Conservation (phyloP, 2,329 filamentous ascomycete genomes). For the Graphiopsis chlorocephala region DNA sequence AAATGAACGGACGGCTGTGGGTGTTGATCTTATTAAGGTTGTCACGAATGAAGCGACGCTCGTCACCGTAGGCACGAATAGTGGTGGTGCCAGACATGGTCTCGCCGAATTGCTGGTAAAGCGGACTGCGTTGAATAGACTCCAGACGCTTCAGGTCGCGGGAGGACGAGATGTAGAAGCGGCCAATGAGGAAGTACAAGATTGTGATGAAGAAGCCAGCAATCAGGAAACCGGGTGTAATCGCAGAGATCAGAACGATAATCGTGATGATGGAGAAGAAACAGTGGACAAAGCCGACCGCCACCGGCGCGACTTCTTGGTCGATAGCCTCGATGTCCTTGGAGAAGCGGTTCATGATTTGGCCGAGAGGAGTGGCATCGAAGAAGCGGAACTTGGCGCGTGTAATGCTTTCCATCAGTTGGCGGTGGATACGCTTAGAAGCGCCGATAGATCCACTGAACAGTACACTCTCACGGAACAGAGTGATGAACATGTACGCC, state of each 20-base stretch:
- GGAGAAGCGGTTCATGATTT: slow-evolving; percentile 97
- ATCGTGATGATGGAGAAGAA: slow-evolving; percentile 75
- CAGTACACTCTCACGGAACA: slow-evolving; percentile 79
- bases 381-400: slow-evolving; percentile 97
- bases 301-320: slow-evolving; percentile 90
- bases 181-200: slow-evolving; percentile 78
- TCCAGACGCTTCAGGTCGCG: slow-evolving; percentile 93
- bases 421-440: slow-evolving; percentile 77
- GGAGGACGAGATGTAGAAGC: slow-evolving; percentile 89
- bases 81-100: slow-evolving; percentile 93
- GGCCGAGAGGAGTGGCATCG: slow-evolving; percentile 89
- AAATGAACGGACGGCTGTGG: slow-evolving; percentile 91
- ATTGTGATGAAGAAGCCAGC: slow-evolving; percentile 80
- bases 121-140: slow-evolving; percentile 86
- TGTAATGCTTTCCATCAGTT: slow-evolving; percentile 73
- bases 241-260: slow-evolving; percentile 77
- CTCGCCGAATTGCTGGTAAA: slow-evolving; percentile 98
- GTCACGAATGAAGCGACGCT: slow-evolving; percentile 87
- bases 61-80: slow-evolving; percentile 93
- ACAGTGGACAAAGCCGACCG: slow-evolving; percentile 71
- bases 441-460: slow-evolving; percentile 90
- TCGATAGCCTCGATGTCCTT: slow-evolving; percentile 95
- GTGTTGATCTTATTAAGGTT: slow-evolving; percentile 86
- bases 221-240: slow-evolving; percentile 88
- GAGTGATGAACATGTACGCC: slow-evolving; percentile 73